These are phyloP conservation scores for Coix lacrymajobi DNA, from an alignment of 176 grass and related monocot genomes.

Conservation along the genomic window DNA sequence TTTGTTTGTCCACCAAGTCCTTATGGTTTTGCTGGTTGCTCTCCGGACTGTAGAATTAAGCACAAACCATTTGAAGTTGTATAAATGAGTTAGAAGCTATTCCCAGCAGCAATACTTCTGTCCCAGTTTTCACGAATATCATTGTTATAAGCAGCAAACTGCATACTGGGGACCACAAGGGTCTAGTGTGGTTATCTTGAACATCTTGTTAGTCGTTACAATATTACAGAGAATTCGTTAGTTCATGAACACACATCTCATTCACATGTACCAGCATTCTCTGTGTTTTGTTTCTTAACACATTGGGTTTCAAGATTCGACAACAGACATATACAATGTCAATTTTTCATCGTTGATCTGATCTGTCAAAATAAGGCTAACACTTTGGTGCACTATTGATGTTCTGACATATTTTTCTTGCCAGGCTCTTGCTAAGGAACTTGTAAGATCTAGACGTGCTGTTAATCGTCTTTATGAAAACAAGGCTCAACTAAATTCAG, in stretches of 20 bases:
- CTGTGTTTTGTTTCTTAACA: neutral
- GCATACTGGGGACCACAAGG: neutral
- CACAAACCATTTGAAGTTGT: neutral
- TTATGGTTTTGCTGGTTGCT: neutral
- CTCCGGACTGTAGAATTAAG: neutral
- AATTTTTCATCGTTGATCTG: neutral
- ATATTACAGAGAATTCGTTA: neutral
- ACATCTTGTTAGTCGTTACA: neutral
- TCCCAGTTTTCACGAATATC: neutral
- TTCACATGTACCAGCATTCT: neutral
- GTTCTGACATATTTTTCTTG: neutral
- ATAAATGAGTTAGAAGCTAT: neutral
- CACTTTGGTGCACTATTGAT: neutral
- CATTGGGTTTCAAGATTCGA: neutral
- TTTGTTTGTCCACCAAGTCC: neutral
- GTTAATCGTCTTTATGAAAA: conserved; percentile 96
- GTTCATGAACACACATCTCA: neutral
- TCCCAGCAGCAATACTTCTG: neutral
- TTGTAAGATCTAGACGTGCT: conserved; percentile 75
- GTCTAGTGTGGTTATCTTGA: neutral
- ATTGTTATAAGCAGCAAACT: neutral
- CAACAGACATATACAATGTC: neutral
- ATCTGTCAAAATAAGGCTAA: neutral
- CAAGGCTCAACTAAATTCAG: conserved; percentile 92
- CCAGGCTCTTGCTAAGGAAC: conserved; percentile 89